These are phyloP conservation scores for Xylariaceae sp. DNA, from an alignment of 2,329 filamentous ascomycete genomes.

Conservation along the genomic window DNA sequence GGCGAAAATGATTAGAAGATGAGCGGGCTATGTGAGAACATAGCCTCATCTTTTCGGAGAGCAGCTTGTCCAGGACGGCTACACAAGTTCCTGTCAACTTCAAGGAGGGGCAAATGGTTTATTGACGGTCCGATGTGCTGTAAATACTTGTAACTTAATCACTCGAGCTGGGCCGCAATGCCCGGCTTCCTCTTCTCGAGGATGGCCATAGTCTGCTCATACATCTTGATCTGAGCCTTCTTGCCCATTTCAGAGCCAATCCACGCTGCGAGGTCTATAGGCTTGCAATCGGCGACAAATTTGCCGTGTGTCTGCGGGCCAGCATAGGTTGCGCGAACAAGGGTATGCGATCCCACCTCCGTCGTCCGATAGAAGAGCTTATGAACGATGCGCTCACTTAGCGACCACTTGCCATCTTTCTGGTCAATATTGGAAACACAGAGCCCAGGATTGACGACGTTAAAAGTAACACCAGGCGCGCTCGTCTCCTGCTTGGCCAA, in stretches of 20 bases:
- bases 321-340: slow-evolving; percentile 36
- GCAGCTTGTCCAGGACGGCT: no score
- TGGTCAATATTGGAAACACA: slow-evolving; percentile 38
- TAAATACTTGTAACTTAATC: no score
- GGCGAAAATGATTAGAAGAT: no score
- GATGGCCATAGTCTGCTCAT: slow-evolving; percentile 39
- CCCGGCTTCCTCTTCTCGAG: no score
- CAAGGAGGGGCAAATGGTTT: no score
- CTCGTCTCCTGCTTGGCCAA: no score
- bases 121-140: no score
- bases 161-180: no score
- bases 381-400: slow-evolving; percentile 20
- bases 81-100: no score
- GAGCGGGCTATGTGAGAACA: no score
- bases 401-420: slow-evolving; percentile 28
- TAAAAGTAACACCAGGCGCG: slow-evolving; percentile 3
- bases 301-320: slow-evolving; percentile 38
- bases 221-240: slow-evolving; percentile 29
- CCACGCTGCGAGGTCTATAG: not conserved
- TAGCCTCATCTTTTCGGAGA: no score
- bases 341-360: slow-evolving; percentile 38
- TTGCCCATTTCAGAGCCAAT: slow-evolving; percentile 3
- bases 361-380: slow-evolving; percentile 29
- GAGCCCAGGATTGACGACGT: slow-evolving; percentile 5
- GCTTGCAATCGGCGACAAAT: slow-evolving; percentile 33